Conservation (phyloP, 192 early-diverging fungal species). For the Coemansia sp. region DNA sequence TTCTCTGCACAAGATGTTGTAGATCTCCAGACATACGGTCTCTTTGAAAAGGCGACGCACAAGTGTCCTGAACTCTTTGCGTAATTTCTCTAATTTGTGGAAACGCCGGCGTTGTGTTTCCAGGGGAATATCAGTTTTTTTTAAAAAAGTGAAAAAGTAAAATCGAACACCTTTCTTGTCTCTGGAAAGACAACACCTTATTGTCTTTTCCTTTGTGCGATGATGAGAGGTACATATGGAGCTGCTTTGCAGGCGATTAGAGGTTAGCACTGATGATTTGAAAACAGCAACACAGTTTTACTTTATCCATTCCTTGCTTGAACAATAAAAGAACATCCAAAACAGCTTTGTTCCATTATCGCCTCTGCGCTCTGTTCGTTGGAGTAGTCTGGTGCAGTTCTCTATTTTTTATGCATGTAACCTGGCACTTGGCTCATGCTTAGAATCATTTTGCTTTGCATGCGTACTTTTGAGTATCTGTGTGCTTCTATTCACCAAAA, state of each 20-base stretch:
- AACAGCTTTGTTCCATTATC: neutral
- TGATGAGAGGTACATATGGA: too few species aligned
- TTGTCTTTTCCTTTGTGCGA: too few species aligned
- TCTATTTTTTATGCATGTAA: conserved; percentile 2
- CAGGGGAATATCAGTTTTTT: too few species aligned
- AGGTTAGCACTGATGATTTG: too few species aligned
- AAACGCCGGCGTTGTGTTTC: neutral
- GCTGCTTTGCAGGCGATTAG: too few species aligned
- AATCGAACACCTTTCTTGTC: too few species aligned
- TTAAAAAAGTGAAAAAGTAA: too few species aligned
- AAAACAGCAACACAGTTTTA: too few species aligned
- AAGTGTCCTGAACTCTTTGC: conserved; percentile 38
- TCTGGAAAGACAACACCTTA: too few species aligned
- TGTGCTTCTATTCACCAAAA: too few species aligned
- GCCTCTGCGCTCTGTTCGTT: too few species aligned
- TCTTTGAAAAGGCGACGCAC: conserved; percentile 45
- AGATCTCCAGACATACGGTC: conserved; percentile 50
- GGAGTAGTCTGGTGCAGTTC: neutral
- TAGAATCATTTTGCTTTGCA: neutral
- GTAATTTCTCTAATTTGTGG: conserved; percentile 3
- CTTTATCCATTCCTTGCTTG: neutral
- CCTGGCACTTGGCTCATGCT: conserved; percentile 3
- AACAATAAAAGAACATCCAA: neutral
- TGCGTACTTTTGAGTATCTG: neutral
- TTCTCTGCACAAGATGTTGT: conserved; percentile 16